Evolutionary conservation across 139 green algal species (phyloP), one percentile per base, ranked within the genome.

Genomic region (Chlamydomonas sphaeroides): DNA sequence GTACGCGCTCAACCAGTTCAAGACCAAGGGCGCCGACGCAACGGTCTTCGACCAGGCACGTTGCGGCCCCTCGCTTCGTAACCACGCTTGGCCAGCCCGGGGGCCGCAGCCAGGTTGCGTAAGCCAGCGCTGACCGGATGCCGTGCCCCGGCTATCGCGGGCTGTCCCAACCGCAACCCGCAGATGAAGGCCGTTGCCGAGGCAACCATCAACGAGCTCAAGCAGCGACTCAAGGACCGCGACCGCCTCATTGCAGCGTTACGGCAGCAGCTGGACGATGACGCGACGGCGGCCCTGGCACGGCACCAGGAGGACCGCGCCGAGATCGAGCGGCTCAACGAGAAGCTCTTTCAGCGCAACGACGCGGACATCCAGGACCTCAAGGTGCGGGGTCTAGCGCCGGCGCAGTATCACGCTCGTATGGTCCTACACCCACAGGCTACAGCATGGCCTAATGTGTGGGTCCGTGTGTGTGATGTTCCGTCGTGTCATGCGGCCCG

Each of bases 101-200:
- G n/a, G n/a, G n/a, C n/a, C n/a, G n/a, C n/a, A n/a, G n/a, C n/a
- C n/a, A n/a, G n/a, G n/a, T n/a, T n/a, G n/a, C n/a, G n/a, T n/a
- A n/a, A n/a, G n/a, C n/a, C n/a, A n/a, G n/a, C n/a, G n/a, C n/a
- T n/a, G n/a, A n/a, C n/a, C n/a, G n/a, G n/a, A n/a, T n/a, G n/a
- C n/a, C n/a, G n/a, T n/a, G n/a, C n/a, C n/a, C n/a, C n/a, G n/a
- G n/a, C n/a, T n/a, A n/a, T n/a, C n/a, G n/a, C n/a, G n/a, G n/a
- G n/a, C n/a, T n/a, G n/a, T n/a, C n/a, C n/a, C n/a, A n/a, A 56
- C 25, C 26, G 23, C 17, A 35, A 17, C 30, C 67, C 21, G n/a
- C 84, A 93, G 77, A 85, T 92, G 63, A 91, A 92, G 33, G 84
- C 87, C 25, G 87, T 95, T 36, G 92, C 93, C 6, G 86, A 95